Percentiles rank a stretch among this genome's conserved stretches.
phyloP scores from a whole-genome alignment of 2,329 filamentous ascomycete genomes.

The Fusarium setosum region DNA sequence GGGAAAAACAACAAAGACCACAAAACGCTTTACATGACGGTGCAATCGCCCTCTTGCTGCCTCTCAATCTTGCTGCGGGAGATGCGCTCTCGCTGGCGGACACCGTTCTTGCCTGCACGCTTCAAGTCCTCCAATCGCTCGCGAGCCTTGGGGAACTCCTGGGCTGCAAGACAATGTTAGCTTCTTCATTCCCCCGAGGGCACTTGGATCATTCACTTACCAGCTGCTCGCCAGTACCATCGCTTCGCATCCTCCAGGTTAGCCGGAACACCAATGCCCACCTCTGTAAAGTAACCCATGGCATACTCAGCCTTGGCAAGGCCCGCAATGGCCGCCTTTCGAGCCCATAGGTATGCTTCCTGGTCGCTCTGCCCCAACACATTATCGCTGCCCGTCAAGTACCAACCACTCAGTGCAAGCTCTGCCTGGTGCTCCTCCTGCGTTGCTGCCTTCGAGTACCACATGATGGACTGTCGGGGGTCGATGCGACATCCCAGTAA shows the following conservation, averaged over 20 bases:
- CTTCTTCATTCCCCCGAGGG: background rate
- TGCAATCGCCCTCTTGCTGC: constrained; percentile 90
- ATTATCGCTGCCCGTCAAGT: constrained; percentile 89
- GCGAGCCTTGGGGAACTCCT: constrained; percentile 93
- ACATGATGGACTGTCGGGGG: constrained; percentile 85
- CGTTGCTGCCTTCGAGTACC: constrained; percentile 91
- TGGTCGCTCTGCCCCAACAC: constrained; percentile 93
- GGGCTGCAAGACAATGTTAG: constrained; percentile 68
- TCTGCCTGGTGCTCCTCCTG: constrained; percentile 97
- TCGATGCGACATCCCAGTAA: constrained; percentile 85
- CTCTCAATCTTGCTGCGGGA: constrained; percentile 84
- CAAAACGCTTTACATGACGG: constrained; percentile 73
- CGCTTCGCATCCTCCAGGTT: constrained; percentile 95
- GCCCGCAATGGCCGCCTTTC: constrained; percentile 89
- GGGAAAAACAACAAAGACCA: background rate
- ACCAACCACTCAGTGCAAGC: constrained; percentile 89
- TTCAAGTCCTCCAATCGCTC: constrained; percentile 94
- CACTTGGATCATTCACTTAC: constrained; percentile 67
- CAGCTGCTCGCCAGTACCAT: constrained; percentile 97
- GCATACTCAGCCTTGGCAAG: constrained; percentile 96
- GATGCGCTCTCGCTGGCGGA: constrained; percentile 81
- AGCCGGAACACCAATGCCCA: constrained; percentile 87
- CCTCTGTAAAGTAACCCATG: constrained; percentile 96
- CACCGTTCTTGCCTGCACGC: constrained; percentile 74
- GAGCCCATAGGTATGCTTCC: constrained; percentile 96